Conservation (phyloP, 2,329 filamentous ascomycete genomes). For the Curvularia verruculosa region DNA sequence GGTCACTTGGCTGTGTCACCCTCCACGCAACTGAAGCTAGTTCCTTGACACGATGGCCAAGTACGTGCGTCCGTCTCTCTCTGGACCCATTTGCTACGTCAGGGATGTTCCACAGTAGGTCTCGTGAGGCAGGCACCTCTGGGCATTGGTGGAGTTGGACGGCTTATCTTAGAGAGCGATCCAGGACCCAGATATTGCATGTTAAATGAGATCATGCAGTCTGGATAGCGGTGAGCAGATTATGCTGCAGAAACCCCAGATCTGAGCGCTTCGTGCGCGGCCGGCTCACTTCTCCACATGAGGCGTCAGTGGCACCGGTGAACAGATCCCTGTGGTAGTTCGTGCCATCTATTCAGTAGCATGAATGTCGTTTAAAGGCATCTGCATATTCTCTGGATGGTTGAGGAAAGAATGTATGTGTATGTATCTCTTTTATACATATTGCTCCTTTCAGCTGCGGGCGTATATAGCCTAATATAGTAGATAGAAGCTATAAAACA, state of each 20-base stretch:
- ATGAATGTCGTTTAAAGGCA: not conserved
- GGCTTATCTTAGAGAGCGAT: constrained; percentile 1
- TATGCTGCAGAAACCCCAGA: not conserved
- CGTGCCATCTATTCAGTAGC: not conserved
- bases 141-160: constrained; percentile 1
- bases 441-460: not conserved
- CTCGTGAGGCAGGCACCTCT: constrained; percentile 7
- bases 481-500: too few relatives aligned
- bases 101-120: constrained; percentile 8
- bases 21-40: constrained; percentile 6
- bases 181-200: constrained; percentile 6
- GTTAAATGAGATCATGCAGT: constrained; percentile 6
- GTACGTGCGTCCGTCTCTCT: not conserved
- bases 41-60: constrained; percentile 4
- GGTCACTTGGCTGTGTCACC: constrained; percentile 8
- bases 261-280: not conserved
- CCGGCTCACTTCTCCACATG: not conserved
- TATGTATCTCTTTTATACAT: not conserved
- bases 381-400: not conserved
- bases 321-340: not conserved
- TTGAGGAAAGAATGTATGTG: not conserved
- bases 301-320: not conserved
- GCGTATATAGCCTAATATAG: too few relatives aligned
- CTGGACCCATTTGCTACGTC: constrained; percentile 8
- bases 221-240: constrained; percentile 1